These are phyloP conservation scores for Letharia lupina DNA, from an alignment of 495 filamentous ascomycete species.

Conservation along the genomic window DNA sequence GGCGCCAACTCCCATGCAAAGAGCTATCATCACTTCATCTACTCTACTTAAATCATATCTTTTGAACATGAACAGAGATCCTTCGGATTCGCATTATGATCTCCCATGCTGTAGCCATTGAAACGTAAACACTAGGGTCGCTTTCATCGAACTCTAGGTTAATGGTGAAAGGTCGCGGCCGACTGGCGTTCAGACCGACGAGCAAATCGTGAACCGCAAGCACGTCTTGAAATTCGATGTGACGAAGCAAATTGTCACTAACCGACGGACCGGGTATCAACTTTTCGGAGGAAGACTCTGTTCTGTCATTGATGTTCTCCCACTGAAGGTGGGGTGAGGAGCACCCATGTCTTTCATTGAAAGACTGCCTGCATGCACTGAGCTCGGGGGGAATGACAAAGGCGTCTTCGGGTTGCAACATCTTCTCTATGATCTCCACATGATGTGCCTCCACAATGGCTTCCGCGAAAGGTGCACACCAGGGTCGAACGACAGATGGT, in stretches of 20 bases:
- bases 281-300: neutral
- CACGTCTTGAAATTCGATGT: neutral
- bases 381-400: neutral
- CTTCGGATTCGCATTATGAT: neutral
- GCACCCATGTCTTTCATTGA: constrained; percentile 2
- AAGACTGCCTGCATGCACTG: neutral
- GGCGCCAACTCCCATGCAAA: too few relatives aligned
- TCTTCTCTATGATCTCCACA: neutral
- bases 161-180: neutral
- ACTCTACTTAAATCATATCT: too few relatives aligned
- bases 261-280: neutral
- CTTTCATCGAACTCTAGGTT: neutral
- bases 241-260: neutral
- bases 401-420: neutral
- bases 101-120: constrained; percentile 7
- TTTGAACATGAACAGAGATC: too few relatives aligned
- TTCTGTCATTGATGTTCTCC: neutral
- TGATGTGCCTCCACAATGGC: constrained; percentile 16
- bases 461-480: constrained; percentile 16
- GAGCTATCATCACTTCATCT: too few relatives aligned
- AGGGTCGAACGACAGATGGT: constrained; percentile 11
- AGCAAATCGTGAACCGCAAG: neutral
- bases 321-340: constrained; percentile 6
- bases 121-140: constrained; percentile 10
- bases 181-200: neutral